These are phyloP conservation scores for Debaryomyces sp. DNA, from an alignment of 1,139 yeast genomes.

Conservation along the genomic window DNA sequence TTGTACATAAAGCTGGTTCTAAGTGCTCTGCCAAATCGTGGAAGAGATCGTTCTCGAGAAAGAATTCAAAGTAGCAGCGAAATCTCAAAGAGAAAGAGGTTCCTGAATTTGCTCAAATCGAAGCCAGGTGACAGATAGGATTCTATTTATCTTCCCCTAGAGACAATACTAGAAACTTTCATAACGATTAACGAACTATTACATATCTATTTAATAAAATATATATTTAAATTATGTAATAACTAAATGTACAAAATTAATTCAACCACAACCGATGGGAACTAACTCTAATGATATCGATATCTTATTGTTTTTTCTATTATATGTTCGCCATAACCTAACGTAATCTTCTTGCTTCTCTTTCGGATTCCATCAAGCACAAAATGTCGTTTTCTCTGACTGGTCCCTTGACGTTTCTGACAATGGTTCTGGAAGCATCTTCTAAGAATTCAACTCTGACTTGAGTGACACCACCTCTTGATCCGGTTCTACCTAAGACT, in stretches of 20 bases:
- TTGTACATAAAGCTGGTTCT: too few relatives aligned
- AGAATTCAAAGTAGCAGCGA: too few relatives aligned
- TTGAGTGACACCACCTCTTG: slow-evolving; percentile 99
- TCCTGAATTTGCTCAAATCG: not conserved
- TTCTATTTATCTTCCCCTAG: not conserved
- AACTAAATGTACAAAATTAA: slow-evolving; percentile 11
- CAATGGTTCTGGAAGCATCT: slow-evolving; percentile 97
- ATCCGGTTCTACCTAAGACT: slow-evolving; percentile 99
- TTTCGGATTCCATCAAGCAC: slow-evolving; percentile 99
- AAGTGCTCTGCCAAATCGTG: too few relatives aligned
- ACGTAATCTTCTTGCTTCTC: slow-evolving; percentile 90
- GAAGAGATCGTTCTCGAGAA: too few relatives aligned
- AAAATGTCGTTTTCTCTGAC: slow-evolving; percentile 99
- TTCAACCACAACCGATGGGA: not conserved
- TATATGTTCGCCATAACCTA: slow-evolving; percentile 17
- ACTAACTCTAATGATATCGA: slow-evolving; percentile 3
- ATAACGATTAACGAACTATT: slow-evolving; percentile 2
- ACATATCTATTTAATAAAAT: slow-evolving; percentile 2
- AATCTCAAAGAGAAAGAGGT: not conserved
- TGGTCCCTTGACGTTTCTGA: slow-evolving; percentile 99
- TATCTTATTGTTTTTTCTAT: slow-evolving; percentile 3
- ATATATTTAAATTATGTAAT: slow-evolving; percentile 7
- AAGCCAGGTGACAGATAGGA: not conserved
- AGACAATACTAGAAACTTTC: not conserved
- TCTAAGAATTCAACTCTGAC: slow-evolving; percentile 99